A percentile compares a stretch with the other conserved stretches of the same genome.
phyloP scores from a whole-genome alignment of 495 filamentous ascomycete species.

The Penicillium longicatenatum region DNA sequence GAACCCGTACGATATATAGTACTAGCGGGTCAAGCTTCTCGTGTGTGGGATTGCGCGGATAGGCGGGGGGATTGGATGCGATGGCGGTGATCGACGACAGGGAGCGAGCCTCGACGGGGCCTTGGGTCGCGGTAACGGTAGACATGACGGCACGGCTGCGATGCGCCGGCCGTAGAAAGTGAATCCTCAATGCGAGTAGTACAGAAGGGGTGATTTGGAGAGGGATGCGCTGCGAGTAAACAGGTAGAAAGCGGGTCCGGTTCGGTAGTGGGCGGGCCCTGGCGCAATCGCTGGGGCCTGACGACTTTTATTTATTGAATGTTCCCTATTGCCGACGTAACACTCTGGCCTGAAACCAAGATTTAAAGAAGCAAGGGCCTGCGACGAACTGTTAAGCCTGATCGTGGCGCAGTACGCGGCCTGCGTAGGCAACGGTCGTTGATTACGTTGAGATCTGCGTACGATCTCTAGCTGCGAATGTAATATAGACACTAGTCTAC shows the following conservation, averaged over 20 bases:
- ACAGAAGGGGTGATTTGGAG: neutral
- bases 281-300: constrained; percentile 10
- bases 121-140: constrained; percentile 27
- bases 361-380: constrained; percentile 23
- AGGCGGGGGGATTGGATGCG: constrained; percentile 83
- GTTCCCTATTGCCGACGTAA: neutral
- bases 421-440: constrained; percentile 17
- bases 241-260: constrained; percentile 9
- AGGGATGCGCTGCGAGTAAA: neutral
- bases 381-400: constrained; percentile 4
- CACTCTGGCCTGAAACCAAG: constrained; percentile 10
- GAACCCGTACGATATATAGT: constrained; percentile 90
- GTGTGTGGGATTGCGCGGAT: constrained; percentile 73
- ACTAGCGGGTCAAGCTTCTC: constrained; percentile 65
- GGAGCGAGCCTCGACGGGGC: constrained; percentile 75
- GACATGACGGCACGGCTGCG: constrained; percentile 29
- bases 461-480: neutral
- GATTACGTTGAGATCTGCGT: constrained; percentile 17
- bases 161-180: constrained; percentile 28
- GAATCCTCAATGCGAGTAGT: constrained; percentile 6
- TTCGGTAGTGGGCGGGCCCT: constrained; percentile 5
- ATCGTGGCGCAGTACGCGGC: constrained; percentile 26
- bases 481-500: neutral
- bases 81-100: constrained; percentile 76
- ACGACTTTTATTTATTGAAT: neutral